Conservation (phyloP, 2,329 filamentous ascomycete genomes). For the Fusarium lyarnte region DNA sequence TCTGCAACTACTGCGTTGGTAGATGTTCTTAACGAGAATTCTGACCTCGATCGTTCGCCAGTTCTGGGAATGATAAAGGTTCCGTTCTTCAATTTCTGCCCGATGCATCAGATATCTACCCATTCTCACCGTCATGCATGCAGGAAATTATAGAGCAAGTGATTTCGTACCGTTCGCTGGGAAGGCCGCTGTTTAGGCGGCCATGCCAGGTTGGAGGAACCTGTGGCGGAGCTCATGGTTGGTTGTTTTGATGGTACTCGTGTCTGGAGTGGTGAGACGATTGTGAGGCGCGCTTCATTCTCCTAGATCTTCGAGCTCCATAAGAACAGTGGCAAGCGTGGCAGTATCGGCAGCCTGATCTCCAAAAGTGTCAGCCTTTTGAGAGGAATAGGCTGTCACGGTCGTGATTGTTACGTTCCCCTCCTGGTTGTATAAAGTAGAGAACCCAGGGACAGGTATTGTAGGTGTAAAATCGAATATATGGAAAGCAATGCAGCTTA, state of each 20-base stretch:
- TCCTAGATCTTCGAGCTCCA: conserved; percentile 32
- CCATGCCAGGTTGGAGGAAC: conserved; percentile 49
- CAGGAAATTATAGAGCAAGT: background rate
- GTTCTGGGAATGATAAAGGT: conserved; percentile 89
- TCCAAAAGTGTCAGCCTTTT: background rate
- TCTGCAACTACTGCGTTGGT: conserved; percentile 37
- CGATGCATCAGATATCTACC: conserved; percentile 17
- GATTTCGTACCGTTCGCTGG: conserved; percentile 55
- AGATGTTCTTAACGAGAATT: conserved; percentile 77
- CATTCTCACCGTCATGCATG: background rate
- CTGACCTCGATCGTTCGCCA: conserved; percentile 82
- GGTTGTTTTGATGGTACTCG: conserved; percentile 49
- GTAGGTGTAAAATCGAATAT: background rate
- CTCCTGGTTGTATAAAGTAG: background rate
- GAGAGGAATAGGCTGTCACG: background rate
- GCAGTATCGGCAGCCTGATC: background rate
- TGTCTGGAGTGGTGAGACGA: conserved; percentile 21
- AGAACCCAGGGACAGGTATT: background rate
- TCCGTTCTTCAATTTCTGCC: conserved; percentile 79
- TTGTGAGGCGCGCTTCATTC: conserved; percentile 38
- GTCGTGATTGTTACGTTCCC: background rate
- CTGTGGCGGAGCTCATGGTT: conserved; percentile 52
- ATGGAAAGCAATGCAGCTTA: background rate
- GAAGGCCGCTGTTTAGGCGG: conserved; percentile 55
- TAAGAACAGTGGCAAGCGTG: conserved; percentile 11